Percentiles rank a stretch among this genome's conserved stretches.
phyloP scores from a whole-genome alignment of 768 basidiomycete genomes.

The Serendipita sp. region DNA sequence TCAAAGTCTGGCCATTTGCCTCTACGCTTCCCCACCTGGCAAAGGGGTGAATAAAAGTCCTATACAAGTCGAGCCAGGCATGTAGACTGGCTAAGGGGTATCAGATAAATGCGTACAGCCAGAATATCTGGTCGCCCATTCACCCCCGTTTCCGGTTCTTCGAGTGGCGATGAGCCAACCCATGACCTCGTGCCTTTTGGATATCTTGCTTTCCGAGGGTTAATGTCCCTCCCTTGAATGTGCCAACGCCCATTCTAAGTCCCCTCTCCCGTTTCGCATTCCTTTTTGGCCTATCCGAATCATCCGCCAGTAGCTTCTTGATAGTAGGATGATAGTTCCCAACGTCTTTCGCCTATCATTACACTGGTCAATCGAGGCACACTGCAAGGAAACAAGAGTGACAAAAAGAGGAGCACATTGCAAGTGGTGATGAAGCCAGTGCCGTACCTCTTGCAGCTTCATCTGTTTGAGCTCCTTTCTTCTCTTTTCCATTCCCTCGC shows the following conservation, averaged over 20 bases:
- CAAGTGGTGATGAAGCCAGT: not conserved
- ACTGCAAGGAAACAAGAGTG: not conserved
- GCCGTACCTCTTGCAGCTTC: constrained; percentile 50
- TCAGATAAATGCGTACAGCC: too few relatives aligned
- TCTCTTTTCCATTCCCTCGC: constrained; percentile 53
- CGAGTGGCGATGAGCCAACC: not conserved
- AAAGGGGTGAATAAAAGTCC: too few relatives aligned
- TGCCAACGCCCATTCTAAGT: constrained; percentile 64
- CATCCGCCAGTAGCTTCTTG: constrained; percentile 42
- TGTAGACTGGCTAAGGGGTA: too few relatives aligned
- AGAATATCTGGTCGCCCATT: too few relatives aligned
- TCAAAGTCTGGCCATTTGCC: too few relatives aligned
- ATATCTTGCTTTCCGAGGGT: constrained; percentile 51
- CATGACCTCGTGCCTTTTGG: constrained; percentile 20
- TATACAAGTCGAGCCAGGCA: too few relatives aligned
- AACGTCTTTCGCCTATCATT: constrained; percentile 54
- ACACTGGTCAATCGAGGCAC: not conserved
- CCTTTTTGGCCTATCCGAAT: constrained; percentile 18
- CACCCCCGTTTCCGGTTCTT: too few relatives aligned
- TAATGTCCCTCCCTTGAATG: constrained; percentile 52
- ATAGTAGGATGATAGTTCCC: constrained; percentile 74
- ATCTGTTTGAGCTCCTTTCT: constrained; percentile 38
- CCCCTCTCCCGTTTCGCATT: constrained; percentile 42
- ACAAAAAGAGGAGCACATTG: constrained; percentile 11
- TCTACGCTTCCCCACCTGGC: too few relatives aligned